Evolutionary conservation across 2,329 filamentous ascomycete species (phyloP).

Genomic region (Exophiala calicioides): DNA sequence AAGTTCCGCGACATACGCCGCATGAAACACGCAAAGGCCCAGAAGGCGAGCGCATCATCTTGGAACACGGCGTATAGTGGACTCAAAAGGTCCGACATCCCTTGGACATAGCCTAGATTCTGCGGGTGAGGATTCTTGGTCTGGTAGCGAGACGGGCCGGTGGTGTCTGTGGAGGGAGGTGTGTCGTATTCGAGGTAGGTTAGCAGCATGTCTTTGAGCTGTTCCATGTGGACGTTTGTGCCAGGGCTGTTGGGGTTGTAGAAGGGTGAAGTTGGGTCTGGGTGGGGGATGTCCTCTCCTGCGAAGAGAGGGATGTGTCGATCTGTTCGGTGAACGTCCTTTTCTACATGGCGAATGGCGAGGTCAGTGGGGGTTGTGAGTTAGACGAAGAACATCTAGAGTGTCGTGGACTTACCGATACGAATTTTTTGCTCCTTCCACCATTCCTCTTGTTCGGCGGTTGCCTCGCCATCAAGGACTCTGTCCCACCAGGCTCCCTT

Average conservation of each 20-base stretch:
- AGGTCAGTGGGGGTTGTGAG: conserved; percentile 48
- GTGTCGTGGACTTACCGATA: conserved; percentile 69
- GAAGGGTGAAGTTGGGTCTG: conserved; percentile 93
- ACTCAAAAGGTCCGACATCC: conserved; percentile 95
- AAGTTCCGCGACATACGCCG: conserved; percentile 98
- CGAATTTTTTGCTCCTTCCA: conserved; percentile 92
- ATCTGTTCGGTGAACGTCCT: conserved; percentile 97
- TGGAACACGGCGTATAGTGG: conserved; percentile 97
- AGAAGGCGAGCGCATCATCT: conserved; percentile 95
- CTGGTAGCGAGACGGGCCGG: conserved; percentile 11
- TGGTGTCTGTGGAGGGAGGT: conserved; percentile 21
- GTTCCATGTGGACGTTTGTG: conserved; percentile 96
- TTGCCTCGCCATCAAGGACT: conserved; percentile 77
- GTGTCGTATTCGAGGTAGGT: conserved; percentile 97
- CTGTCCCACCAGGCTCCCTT: conserved; percentile 97
- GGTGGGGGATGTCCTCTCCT: conserved; percentile 94
- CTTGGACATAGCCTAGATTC: conserved; percentile 94
- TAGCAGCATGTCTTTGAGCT: conserved; percentile 98
- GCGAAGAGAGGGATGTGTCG: conserved; percentile 92
- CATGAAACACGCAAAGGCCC: conserved; percentile 96
- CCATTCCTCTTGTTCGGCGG: conserved; percentile 84
- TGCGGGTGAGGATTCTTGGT: conserved; percentile 43
- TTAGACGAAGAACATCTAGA: conserved; percentile 7
- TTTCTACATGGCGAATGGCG: conserved; percentile 69
- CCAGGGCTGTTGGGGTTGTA: conserved; percentile 82